These are phyloP conservation scores for Psidium friedrichsthalianum DNA, from an alignment of 345 rosid species.

Conservation along the genomic window DNA sequence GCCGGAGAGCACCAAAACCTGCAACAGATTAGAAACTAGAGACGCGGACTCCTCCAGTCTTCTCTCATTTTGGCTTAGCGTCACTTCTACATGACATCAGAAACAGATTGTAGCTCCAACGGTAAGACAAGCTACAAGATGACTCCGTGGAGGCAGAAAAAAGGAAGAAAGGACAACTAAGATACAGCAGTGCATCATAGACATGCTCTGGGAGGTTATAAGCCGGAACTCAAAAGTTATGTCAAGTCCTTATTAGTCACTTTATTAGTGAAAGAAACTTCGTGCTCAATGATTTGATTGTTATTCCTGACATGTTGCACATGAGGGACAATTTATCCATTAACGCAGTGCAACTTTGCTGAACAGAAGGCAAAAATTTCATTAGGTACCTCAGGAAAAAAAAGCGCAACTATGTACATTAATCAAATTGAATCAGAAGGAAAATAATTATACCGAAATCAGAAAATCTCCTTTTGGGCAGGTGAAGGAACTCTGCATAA, in stretches of 20 bases:
- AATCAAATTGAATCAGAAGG: background rate
- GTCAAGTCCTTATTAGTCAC: background rate
- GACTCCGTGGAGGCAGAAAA: background rate
- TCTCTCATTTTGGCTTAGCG: background rate
- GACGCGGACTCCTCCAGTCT: background rate
- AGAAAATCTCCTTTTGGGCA: conserved; percentile 51
- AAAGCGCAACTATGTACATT: background rate
- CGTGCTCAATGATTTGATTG: background rate
- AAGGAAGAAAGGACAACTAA: background rate
- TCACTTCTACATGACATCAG: background rate
- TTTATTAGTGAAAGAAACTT: background rate
- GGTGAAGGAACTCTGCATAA: conserved; percentile 85
- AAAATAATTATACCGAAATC: conserved; percentile 40
- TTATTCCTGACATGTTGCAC: background rate
- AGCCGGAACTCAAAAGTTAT: background rate
- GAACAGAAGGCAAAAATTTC: background rate
- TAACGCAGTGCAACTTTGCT: background rate
- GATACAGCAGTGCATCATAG: background rate
- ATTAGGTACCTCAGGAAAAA: background rate
- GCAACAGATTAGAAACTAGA: background rate
- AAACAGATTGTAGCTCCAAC: background rate
- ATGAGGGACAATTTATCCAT: background rate
- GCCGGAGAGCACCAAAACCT: background rate
- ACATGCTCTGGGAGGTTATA: background rate
- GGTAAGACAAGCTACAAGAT: background rate